Conservation (phyloP, 208 protist genomes). For the Wallacemonas sp. region DNA sequence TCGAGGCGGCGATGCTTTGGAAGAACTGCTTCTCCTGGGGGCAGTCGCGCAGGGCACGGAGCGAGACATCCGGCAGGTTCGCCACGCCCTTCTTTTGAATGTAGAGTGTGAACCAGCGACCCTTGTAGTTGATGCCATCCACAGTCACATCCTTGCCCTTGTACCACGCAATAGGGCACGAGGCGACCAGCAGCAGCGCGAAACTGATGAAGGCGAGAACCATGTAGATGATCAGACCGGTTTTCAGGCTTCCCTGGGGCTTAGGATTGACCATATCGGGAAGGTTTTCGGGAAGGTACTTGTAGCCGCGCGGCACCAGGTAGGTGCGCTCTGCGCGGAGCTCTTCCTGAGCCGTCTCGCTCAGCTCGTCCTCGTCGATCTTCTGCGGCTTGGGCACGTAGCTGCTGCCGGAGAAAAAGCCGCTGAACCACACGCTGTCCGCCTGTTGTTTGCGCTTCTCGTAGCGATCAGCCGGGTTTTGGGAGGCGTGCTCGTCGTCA, state of each 20-base stretch:
- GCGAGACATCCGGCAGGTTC: constrained; percentile 12
- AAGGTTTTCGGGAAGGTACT: constrained; percentile 37
- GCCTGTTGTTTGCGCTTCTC: constrained; percentile 25
- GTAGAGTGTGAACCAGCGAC: constrained; percentile 43
- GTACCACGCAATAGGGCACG: constrained; percentile 58
- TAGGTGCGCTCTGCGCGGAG: constrained; percentile 42
- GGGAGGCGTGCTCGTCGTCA: constrained; percentile 15
- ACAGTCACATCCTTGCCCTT: constrained; percentile 37
- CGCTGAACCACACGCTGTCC: constrained; percentile 48
- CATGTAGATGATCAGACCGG: constrained; percentile 41
- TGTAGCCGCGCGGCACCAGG: constrained; percentile 61
- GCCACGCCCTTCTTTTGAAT: constrained; percentile 25
- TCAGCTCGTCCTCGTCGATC: constrained; percentile 34
- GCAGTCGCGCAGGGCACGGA: constrained; percentile 28
- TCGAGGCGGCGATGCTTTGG: constrained; percentile 46
- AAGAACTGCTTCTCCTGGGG: constrained; percentile 67
- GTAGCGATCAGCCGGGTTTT: constrained; percentile 30
- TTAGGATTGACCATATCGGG: constrained; percentile 38
- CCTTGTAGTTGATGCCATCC: constrained; percentile 40
- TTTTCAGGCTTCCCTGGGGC: constrained; percentile 25
- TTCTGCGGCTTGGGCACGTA: constrained; percentile 54
- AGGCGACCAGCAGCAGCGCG: constrained; percentile 37
- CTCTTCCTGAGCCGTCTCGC: constrained; percentile 36
- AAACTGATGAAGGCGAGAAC: constrained; percentile 36
- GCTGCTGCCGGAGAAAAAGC: constrained; percentile 41